These are phyloP conservation scores for Salix viminalis DNA, from an alignment of 345 rosid genomes.

Conservation along the genomic window DNA sequence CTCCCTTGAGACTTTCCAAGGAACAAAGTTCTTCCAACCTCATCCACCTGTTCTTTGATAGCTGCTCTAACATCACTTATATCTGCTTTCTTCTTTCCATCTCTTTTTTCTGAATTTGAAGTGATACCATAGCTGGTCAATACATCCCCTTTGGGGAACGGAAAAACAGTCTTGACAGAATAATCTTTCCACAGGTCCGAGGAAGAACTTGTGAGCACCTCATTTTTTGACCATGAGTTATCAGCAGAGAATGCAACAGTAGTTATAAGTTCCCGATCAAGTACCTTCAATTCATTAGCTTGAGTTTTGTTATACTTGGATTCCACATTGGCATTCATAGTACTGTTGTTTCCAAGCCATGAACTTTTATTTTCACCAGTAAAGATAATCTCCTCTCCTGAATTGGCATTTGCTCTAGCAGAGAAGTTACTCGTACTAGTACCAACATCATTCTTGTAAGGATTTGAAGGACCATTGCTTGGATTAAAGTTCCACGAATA, in stretches of 20 bases:
- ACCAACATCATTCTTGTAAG: slow-evolving; percentile 36
- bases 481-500: slow-evolving; percentile 51
- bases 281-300: slow-evolving; percentile 39
- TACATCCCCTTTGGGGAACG: slow-evolving; percentile 49
- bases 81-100: slow-evolving; percentile 62
- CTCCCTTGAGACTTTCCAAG: slow-evolving; percentile 55
- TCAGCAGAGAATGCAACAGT: slow-evolving; percentile 29
- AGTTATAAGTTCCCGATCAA: slow-evolving; percentile 38
- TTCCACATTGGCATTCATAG: slow-evolving; percentile 43
- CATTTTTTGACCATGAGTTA: slow-evolving; percentile 48
- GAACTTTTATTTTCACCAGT: slow-evolving; percentile 50
- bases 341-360: slow-evolving; percentile 45
- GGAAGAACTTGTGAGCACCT: slow-evolving; percentile 40
- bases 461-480: slow-evolving; percentile 41
- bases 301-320: slow-evolving; percentile 31
- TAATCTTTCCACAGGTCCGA: slow-evolving; percentile 67
- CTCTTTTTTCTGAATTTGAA: slow-evolving; percentile 48
- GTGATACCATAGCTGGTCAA: slow-evolving; percentile 43
- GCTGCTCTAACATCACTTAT: slow-evolving; percentile 44
- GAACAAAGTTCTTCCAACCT: slow-evolving; percentile 77
- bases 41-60: slow-evolving; percentile 88
- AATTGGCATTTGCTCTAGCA: slow-evolving; percentile 41
- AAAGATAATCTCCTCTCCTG: slow-evolving; percentile 56
- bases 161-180: slow-evolving; percentile 68
- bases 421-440: slow-evolving; percentile 27